These are phyloP conservation scores for Trametes cingulata DNA, from an alignment of 768 basidiomycete genomes.

Conservation along the genomic window DNA sequence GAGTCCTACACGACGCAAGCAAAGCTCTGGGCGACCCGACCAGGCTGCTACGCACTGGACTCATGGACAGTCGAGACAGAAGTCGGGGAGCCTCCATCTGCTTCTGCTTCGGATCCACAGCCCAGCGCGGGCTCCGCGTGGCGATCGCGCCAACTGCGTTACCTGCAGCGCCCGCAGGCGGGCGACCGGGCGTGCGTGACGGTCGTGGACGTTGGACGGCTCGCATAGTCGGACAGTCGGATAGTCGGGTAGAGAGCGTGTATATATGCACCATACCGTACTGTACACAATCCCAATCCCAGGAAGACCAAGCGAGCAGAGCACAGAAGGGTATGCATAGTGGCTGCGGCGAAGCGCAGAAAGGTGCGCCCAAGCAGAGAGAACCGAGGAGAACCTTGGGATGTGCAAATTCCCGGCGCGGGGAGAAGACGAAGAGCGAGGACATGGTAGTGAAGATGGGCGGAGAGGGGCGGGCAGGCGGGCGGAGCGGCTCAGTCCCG, in stretches of 20 bases:
- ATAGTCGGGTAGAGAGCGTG: not conserved
- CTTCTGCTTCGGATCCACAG: slow-evolving; percentile 35
- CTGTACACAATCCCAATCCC: slow-evolving; percentile 15
- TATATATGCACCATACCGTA: slow-evolving; percentile 19
- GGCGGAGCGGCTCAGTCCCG: slow-evolving; percentile 24
- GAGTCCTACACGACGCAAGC: slow-evolving; percentile 45
- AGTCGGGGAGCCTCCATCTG: slow-evolving; percentile 51
- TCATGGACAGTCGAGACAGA: slow-evolving; percentile 72
- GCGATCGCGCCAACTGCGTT: slow-evolving; percentile 39
- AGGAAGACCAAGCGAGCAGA: not conserved
- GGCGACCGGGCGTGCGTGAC: slow-evolving; percentile 37
- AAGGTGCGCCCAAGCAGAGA: too few species aligned
- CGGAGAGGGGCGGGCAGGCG: too few species aligned
- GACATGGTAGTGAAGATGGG: not conserved
- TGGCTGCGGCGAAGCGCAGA: not conserved
- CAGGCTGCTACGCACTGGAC: slow-evolving; percentile 64
- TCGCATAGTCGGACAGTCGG: not conserved
- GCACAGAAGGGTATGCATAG: not conserved
- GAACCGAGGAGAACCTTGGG: not conserved
- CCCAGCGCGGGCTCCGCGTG: slow-evolving; percentile 22
- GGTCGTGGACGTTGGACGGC: slow-evolving; percentile 31
- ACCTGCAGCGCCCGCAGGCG: slow-evolving; percentile 39
- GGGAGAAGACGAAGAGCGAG: not conserved
- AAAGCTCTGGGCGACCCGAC: slow-evolving; percentile 59
- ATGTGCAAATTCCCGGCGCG: too few species aligned